A percentile compares a stretch with the other conserved stretches of the same genome.
phyloP scores from a whole-genome alignment of 768 basidiomycete species.

The Hygrophorus russula region DNA sequence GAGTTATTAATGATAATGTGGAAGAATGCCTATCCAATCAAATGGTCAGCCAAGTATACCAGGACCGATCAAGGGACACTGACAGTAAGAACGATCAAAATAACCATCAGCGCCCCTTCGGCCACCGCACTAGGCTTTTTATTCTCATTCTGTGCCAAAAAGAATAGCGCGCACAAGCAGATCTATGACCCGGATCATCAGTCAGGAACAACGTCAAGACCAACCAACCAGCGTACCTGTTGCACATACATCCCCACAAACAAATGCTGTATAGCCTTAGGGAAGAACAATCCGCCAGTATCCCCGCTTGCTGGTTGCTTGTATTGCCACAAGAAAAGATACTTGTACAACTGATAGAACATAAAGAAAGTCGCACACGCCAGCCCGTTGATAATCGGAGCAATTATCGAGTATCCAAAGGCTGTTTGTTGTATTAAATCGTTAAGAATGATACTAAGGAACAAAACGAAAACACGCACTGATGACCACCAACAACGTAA shows the following conservation, averaged over 20 bases:
- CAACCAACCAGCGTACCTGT: constrained; percentile 26
- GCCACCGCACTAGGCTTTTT: constrained; percentile 46
- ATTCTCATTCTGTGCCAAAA: constrained; percentile 58
- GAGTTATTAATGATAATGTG: constrained; percentile 67
- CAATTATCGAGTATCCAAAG: constrained; percentile 77
- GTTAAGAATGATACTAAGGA: not conserved
- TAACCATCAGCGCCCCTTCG: constrained; percentile 75
- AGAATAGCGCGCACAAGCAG: constrained; percentile 81
- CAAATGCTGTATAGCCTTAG: constrained; percentile 84
- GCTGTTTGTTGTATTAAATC: constrained; percentile 24
- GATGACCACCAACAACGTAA: constrained; percentile 77
- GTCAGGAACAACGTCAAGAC: no score
- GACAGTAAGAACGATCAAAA: constrained; percentile 77
- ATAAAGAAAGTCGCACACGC: constrained; percentile 72
- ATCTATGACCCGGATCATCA: constrained; percentile 18
- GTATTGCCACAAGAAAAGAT: constrained; percentile 72
- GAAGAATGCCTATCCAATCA: constrained; percentile 30
- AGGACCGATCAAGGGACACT: constrained; percentile 15
- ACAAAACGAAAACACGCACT: constrained; percentile 30
- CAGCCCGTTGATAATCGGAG: constrained; percentile 90
- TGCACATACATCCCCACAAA: constrained; percentile 93
- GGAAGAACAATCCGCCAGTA: constrained; percentile 93
- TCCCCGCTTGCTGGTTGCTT: constrained; percentile 61
- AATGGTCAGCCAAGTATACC: not conserved
- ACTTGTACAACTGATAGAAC: constrained; percentile 79